Percentiles rank a stretch among this genome's conserved stretches.
These are phyloP conservation scores for Kodamaea suecica DNA, from an alignment of 1,139 yeast species.

Conservation along the genomic window DNA sequence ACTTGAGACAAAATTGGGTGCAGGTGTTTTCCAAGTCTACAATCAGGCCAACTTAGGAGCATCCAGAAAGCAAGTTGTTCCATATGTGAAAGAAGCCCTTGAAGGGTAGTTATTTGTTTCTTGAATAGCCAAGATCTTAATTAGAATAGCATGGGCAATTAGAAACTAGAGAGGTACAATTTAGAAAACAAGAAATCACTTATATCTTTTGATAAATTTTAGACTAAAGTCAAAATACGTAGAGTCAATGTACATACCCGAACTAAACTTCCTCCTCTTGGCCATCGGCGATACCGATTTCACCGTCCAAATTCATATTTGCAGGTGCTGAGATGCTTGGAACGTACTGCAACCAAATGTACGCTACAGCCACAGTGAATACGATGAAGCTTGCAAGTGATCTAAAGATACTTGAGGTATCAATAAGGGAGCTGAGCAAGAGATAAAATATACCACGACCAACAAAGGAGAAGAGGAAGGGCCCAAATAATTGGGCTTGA, in stretches of 20 bases:
- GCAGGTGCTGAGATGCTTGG: constrained; percentile 73
- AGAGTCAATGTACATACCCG: too few relatives aligned
- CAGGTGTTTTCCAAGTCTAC: constrained; percentile 27
- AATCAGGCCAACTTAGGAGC: constrained; percentile 58
- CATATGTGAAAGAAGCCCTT: constrained; percentile 41
- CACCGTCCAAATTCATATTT: constrained; percentile 60
- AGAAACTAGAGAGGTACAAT: too few relatives aligned
- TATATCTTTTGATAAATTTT: too few relatives aligned
- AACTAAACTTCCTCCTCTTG: constrained; percentile 38
- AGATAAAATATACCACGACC: constrained; percentile 81
- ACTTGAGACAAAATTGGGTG: constrained; percentile 6
- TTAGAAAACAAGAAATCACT: too few relatives aligned
- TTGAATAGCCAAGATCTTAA: too few relatives aligned
- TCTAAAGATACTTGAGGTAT: constrained; percentile 57
- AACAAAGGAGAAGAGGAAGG: constrained; percentile 76
- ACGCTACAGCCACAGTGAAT: constrained; percentile 56
- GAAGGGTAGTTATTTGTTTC: too few relatives aligned
- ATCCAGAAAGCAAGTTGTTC: constrained; percentile 87
- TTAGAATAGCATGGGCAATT: too few relatives aligned
- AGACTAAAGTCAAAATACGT: too few relatives aligned
- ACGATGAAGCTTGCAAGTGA: constrained; percentile 55
- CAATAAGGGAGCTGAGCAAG: constrained; percentile 60
- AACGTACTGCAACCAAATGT: constrained; percentile 60
- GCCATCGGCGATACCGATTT: constrained; percentile 40
- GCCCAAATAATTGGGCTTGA: constrained; percentile 66